phyloP scores from a whole-genome alignment of 2,329 filamentous ascomycete genomes.

The Aspergillus fumigatiaffinis region DNA sequence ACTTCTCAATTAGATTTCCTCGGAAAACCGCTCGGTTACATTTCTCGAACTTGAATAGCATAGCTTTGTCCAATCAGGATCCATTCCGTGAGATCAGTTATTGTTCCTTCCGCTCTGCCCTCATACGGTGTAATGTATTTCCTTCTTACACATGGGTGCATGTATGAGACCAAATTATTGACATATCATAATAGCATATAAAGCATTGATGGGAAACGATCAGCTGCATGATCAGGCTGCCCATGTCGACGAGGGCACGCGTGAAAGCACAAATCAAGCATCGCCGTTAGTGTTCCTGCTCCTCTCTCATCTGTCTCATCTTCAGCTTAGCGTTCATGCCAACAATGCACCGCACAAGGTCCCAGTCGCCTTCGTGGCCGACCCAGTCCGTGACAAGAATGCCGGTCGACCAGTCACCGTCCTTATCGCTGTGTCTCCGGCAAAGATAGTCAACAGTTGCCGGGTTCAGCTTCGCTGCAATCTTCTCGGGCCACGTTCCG shows the following conservation, averaged over 20 bases:
- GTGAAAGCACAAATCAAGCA: neutral
- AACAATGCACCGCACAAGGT: conserved; percentile 78
- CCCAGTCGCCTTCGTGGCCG: conserved; percentile 82
- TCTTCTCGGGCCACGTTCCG: conserved; percentile 87
- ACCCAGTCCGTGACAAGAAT: conserved; percentile 94
- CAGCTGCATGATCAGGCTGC: neutral
- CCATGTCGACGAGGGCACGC: no score
- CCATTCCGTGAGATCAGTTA: no score
- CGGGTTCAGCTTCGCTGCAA: conserved; percentile 84
- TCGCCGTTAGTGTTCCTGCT: neutral
- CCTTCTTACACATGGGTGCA: neutral
- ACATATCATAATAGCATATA: neutral
- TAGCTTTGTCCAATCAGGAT: no score
- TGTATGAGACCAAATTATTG: neutral
- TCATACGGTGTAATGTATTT: no score
- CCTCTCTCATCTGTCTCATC: conserved; percentile 25
- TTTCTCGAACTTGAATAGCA: neutral
- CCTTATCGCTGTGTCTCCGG: conserved; percentile 47
- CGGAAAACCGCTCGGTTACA: neutral
- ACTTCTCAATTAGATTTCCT: conserved; percentile 11
- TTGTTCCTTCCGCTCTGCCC: no score
- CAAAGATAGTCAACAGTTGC: conserved; percentile 60
- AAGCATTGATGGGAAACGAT: neutral
- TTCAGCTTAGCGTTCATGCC: conserved; percentile 75
- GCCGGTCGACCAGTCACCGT: conserved; percentile 74